phyloP scores from a whole-genome alignment of 345 rosid species.

The Boechera stricta region DNA sequence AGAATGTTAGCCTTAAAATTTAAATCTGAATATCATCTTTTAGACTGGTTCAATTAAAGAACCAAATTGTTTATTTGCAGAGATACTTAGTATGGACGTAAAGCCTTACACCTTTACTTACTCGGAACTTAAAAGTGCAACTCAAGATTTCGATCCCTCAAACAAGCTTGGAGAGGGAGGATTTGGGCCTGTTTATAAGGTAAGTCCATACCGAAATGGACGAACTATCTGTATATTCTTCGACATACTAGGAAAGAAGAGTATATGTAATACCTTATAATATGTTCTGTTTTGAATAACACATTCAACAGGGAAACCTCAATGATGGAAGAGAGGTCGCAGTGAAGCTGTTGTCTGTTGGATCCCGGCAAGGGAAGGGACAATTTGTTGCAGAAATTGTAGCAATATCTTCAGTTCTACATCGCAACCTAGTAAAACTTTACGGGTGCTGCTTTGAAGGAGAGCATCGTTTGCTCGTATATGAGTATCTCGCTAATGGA shows the following conservation, averaged over 20 bases:
- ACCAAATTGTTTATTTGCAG: conserved; percentile 36
- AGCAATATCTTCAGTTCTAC: conserved; percentile 44
- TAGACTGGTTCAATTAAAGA: not conserved
- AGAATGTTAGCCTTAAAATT: not conserved
- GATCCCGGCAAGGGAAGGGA: conserved; percentile 73
- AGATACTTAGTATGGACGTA: conserved; percentile 56
- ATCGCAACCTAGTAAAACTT: conserved; percentile 50
- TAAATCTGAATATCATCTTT: conserved; percentile 7
- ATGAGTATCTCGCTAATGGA: conserved; percentile 61
- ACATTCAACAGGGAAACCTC: conserved; percentile 44
- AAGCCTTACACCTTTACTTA: conserved; percentile 66
- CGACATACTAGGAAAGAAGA: not conserved
- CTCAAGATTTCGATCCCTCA: conserved; percentile 60
- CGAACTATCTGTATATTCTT: not conserved
- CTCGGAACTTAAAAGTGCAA: conserved; percentile 65
- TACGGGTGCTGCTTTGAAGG: conserved; percentile 50
- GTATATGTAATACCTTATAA: not conserved
- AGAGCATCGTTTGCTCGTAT: conserved; percentile 56
- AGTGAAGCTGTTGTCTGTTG: conserved; percentile 64
- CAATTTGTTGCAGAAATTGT: conserved; percentile 75
- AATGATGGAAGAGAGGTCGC: conserved; percentile 57
- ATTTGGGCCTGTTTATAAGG: conserved; percentile 77
- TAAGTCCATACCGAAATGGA: conserved; percentile 4
- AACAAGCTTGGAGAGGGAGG: conserved; percentile 90
- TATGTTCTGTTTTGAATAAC: conserved; percentile 3